Evolutionary conservation across 2,329 filamentous ascomycete genomes (phyloP).

Genomic region (Monilinia fructicola): DNA sequence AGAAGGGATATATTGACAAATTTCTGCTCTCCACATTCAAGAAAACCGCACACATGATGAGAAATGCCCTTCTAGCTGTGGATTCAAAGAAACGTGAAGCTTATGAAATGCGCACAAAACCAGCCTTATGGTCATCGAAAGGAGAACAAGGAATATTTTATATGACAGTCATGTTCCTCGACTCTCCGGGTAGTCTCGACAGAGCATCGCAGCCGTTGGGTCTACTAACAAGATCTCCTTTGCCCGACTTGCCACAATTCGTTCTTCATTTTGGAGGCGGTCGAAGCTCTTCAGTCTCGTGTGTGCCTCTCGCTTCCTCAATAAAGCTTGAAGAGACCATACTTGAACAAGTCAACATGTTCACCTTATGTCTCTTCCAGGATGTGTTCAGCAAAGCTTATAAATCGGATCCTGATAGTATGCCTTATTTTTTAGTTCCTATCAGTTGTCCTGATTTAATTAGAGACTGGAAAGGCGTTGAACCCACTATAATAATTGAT

Average conservation of each 20-base stretch:
- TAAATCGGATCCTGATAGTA: constrained; percentile 57
- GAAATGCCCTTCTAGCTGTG: constrained; percentile 84
- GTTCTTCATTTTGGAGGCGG: constrained; percentile 69
- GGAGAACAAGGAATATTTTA: constrained; percentile 56
- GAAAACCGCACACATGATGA: constrained; percentile 73
- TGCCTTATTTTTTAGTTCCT: constrained; percentile 85
- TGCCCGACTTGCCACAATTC: constrained; percentile 68
- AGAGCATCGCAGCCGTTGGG: constrained; percentile 63
- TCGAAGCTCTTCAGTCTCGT: constrained; percentile 57
- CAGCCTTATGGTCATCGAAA: constrained; percentile 64
- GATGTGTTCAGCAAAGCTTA: constrained; percentile 91
- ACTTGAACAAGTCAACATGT: constrained; percentile 60
- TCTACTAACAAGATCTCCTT: constrained; percentile 64
- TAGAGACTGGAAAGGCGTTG: neutral
- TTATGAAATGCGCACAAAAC: constrained; percentile 80
- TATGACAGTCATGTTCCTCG: constrained; percentile 60
- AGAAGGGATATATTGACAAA: constrained; percentile 67
- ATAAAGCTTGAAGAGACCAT: constrained; percentile 47
- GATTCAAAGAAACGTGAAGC: constrained; percentile 70
- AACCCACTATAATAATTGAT: constrained; percentile 49
- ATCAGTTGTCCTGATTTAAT: constrained; percentile 29
- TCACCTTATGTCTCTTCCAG: constrained; percentile 73
- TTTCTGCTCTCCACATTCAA: constrained; percentile 71
- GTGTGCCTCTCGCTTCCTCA: constrained; percentile 46
- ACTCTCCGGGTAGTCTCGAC: constrained; percentile 54